phyloP scores from a whole-genome alignment of 345 rosid species.

The Syzygium jambos region DNA sequence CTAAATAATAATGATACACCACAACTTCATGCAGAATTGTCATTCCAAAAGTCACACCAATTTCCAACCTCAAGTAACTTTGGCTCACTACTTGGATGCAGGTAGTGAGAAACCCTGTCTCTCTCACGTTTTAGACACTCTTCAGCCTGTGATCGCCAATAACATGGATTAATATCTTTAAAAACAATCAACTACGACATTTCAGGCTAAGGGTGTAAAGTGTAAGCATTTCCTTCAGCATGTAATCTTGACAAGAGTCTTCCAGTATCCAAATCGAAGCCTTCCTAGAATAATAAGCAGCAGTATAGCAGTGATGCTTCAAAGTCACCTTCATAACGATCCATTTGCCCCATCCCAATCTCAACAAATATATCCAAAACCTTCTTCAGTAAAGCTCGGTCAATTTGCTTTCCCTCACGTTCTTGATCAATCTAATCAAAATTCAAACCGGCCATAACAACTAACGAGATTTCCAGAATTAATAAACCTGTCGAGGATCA shows the following conservation, averaged over 20 bases:
- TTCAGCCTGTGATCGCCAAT: conserved; percentile 53
- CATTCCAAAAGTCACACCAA: not conserved
- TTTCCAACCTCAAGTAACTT: conserved; percentile 83
- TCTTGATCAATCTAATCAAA: conserved; percentile 43
- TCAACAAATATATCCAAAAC: conserved; percentile 47
- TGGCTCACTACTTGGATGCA: conserved; percentile 79
- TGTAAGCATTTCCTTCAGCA: conserved; percentile 49
- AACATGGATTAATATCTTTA: not conserved
- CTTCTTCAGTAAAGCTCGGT: conserved; percentile 47
- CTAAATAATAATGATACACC: not conserved
- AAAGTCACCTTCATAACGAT: conserved; percentile 37
- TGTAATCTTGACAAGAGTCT: conserved; percentile 79
- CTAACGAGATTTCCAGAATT: not conserved
- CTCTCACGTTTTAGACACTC: conserved; percentile 86
- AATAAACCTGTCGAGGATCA: not conserved
- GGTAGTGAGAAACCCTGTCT: conserved; percentile 84
- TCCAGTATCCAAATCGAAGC: conserved; percentile 81
- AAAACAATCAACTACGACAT: not conserved
- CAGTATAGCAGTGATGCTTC: conserved; percentile 57
- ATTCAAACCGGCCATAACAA: not conserved
- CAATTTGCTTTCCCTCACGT: conserved; percentile 51
- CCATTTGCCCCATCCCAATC: conserved; percentile 50
- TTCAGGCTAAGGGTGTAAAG: not conserved
- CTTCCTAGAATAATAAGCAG: conserved; percentile 76
- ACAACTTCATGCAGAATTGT: not conserved